Conservation (phyloP, 495 filamentous ascomycete genomes). For the Penicillium silybi region DNA sequence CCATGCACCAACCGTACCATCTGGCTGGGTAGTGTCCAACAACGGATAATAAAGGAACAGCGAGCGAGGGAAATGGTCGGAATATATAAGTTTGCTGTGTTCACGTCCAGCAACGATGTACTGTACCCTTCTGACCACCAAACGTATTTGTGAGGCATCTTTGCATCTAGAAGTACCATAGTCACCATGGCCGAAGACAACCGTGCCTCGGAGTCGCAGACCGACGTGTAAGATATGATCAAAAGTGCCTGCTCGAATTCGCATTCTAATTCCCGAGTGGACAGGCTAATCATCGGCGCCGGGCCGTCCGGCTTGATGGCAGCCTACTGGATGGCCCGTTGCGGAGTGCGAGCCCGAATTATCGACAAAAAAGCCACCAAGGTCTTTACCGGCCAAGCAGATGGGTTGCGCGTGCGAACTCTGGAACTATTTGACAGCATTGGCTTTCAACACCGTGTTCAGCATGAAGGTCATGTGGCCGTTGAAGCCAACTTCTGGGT, state of each 20-base stretch:
- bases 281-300: constrained; percentile 58
- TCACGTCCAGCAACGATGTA: neutral
- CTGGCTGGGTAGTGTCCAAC: neutral
- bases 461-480: constrained; percentile 57
- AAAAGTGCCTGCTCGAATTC: neutral
- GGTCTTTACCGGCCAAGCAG: constrained; percentile 56
- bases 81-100: neutral
- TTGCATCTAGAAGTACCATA: neutral
- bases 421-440: constrained; percentile 66
- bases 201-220: constrained; percentile 4
- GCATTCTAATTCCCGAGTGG: neutral
- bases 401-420: constrained; percentile 56
- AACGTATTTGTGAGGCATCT: neutral
- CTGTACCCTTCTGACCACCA: neutral
- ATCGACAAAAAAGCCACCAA: constrained; percentile 57
- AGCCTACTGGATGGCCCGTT: constrained; percentile 59
- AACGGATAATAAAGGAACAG: neutral
- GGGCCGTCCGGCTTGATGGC: constrained; percentile 64
- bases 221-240: constrained; percentile 14
- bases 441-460: constrained; percentile 56
- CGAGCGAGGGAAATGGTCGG: neutral
- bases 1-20: neutral
- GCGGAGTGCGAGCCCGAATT: constrained; percentile 54
- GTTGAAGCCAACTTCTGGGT: constrained; percentile 38
- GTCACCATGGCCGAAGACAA: constrained; percentile 3